These are phyloP conservation scores for Hemisphaericaspora nanyangensis DNA, from an alignment of 805 yeast species.

Conservation along the genomic window DNA sequence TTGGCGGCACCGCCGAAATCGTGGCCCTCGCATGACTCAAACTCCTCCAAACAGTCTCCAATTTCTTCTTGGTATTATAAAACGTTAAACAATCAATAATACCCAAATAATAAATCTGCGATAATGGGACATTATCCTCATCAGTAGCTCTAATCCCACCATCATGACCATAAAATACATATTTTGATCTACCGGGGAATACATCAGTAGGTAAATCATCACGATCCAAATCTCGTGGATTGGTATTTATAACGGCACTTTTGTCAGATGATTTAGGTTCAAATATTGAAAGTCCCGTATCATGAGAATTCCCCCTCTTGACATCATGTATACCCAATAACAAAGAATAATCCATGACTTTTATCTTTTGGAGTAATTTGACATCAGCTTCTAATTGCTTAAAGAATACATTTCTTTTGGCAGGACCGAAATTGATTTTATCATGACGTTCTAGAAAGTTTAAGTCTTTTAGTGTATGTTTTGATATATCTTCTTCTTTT, in stretches of 20 bases:
- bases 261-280: conserved; percentile 40
- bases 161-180: conserved; percentile 68
- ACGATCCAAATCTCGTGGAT: conserved; percentile 42
- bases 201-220: conserved; percentile 43
- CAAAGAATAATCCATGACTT: conserved; percentile 94
- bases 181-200: conserved; percentile 46
- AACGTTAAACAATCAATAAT: conserved; percentile 90
- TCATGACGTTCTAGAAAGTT: conserved; percentile 77
- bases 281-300: conserved; percentile 38
- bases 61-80: conserved; percentile 64
- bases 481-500: conserved; percentile 22
- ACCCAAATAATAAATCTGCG: conserved; percentile 82
- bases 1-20: conserved; percentile 87
- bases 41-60: conserved; percentile 85
- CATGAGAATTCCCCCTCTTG: conserved; percentile 39
- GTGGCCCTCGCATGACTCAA: conserved; percentile 62
- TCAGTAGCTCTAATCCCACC: conserved; percentile 83
- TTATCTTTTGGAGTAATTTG: conserved; percentile 60
- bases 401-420: conserved; percentile 54
- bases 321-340: conserved; percentile 85
- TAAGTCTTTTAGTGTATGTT: conserved; percentile 71
- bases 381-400: conserved; percentile 77
- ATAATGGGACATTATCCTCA: conserved; percentile 53
- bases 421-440: conserved; percentile 71
- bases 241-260: conserved; percentile 41